Percentiles rank a stretch among this genome's conserved stretches.
Evolutionary conservation across 305 asterid genomes (phyloP).

Genomic region (Ajuga reptans): DNA sequence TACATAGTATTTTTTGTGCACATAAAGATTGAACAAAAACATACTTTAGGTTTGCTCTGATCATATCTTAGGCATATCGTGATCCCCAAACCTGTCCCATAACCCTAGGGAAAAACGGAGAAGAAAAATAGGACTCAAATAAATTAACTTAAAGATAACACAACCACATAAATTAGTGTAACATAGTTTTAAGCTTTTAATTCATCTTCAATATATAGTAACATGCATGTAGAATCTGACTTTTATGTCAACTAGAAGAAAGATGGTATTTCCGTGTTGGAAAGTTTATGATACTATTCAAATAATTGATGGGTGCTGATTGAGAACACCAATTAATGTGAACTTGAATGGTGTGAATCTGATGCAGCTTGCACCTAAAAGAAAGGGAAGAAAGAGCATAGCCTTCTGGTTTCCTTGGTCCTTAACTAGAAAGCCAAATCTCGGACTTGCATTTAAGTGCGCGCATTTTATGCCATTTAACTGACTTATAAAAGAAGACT

Average conservation of each 20-base stretch:
- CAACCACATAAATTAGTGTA: no score
- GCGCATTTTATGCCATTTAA: neutral
- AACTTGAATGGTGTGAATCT: neutral
- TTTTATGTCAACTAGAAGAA: neutral
- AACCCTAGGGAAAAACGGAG: no score
- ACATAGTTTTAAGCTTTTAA: neutral
- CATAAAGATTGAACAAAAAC: no score
- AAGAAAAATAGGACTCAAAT: no score
- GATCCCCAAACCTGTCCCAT: no score
- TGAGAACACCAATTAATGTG: neutral
- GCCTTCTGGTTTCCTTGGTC: neutral
- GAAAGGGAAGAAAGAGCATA: neutral
- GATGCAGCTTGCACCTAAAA: neutral
- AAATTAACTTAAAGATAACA: no score
- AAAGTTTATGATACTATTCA: neutral
- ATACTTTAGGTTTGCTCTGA: no score
- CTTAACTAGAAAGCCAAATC: neutral
- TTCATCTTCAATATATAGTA: neutral
- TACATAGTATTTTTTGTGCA: no score
- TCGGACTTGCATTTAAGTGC: neutral
- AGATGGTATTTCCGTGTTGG: neutral
- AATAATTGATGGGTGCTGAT: neutral
- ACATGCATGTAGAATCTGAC: neutral
- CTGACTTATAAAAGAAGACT: neutral
- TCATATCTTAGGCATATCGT: no score